Evolutionary conservation across 2,329 filamentous ascomycete genomes (phyloP).

Genomic region (Pestalotiopsis sp.): DNA sequence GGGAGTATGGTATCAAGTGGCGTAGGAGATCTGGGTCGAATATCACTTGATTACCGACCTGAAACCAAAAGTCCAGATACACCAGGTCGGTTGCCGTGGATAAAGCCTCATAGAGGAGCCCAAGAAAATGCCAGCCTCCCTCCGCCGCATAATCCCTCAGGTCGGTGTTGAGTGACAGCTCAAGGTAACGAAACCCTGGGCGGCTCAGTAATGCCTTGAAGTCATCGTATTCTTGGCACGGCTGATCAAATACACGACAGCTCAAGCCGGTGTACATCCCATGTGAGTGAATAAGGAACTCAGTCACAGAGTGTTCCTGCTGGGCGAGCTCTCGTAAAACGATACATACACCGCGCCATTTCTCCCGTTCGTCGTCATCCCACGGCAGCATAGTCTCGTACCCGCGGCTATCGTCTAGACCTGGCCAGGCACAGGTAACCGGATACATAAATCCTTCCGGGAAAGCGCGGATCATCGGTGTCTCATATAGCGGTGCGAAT

Average conservation of each 20-base stretch:
- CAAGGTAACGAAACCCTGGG: constrained; percentile 27
- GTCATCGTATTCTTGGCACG: constrained; percentile 25
- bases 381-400: background rate
- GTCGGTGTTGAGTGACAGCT: constrained; percentile 22
- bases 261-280: constrained; percentile 31
- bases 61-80: background rate
- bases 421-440: constrained; percentile 33
- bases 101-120: background rate
- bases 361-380: constrained; percentile 13
- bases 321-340: constrained; percentile 26
- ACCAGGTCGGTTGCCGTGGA: background rate
- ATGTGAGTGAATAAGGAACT: constrained; percentile 34
- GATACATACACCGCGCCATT: constrained; percentile 33
- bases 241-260: constrained; percentile 28
- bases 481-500: constrained; percentile 37
- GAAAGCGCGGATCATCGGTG: constrained; percentile 41
- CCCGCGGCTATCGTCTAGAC: background rate
- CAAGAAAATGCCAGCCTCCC: background rate
- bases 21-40: background rate
- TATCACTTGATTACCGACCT: background rate
- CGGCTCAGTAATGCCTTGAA: constrained; percentile 21
- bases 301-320: constrained; percentile 27
- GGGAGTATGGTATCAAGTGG: background rate
- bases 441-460: constrained; percentile 39
- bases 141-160: no score